phyloP scores from a whole-genome alignment of 306 rosid genomes.

The Cucumis cinereus region DNA sequence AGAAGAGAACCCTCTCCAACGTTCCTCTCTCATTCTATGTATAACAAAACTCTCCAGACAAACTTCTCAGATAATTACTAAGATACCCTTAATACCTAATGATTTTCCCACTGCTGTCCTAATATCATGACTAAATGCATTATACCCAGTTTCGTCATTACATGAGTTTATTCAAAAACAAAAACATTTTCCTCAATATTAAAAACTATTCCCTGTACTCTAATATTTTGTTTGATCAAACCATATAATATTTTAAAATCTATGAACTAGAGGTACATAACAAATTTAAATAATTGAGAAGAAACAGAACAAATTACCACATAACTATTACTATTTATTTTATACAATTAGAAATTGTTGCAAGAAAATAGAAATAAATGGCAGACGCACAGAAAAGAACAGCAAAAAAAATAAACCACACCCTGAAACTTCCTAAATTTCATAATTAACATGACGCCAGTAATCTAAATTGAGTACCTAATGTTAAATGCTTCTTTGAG shows the following conservation, averaged over 20 bases:
- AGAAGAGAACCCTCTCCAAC: not conserved
- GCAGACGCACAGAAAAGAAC: not conserved
- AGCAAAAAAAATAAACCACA: not conserved
- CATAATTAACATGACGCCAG: not conserved
- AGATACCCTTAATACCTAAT: not conserved
- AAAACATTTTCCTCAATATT: not conserved
- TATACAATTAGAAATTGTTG: not conserved
- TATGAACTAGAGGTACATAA: not conserved
- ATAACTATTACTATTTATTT: not conserved
- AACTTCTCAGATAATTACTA: not conserved
- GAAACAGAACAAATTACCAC: not conserved
- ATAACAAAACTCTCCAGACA: not conserved
- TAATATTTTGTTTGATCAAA: not conserved
- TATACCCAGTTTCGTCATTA: not conserved
- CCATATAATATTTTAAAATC: not conserved
- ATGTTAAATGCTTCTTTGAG: conserved; percentile 98
- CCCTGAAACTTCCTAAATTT: not conserved
- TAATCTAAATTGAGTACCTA: conserved; percentile 33
- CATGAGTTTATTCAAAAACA: not conserved
- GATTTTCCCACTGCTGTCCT: not conserved
- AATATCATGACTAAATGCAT: not conserved
- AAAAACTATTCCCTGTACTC: not conserved
- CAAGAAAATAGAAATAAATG: not conserved
- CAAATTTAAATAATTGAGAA: not conserved
- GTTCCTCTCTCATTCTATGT: not conserved